A percentile compares a stretch with the other conserved stretches of the same genome.
These are phyloP conservation scores for Oryza longistaminata DNA, from an alignment of 176 grass and related monocot species.

Conservation along the genomic window DNA sequence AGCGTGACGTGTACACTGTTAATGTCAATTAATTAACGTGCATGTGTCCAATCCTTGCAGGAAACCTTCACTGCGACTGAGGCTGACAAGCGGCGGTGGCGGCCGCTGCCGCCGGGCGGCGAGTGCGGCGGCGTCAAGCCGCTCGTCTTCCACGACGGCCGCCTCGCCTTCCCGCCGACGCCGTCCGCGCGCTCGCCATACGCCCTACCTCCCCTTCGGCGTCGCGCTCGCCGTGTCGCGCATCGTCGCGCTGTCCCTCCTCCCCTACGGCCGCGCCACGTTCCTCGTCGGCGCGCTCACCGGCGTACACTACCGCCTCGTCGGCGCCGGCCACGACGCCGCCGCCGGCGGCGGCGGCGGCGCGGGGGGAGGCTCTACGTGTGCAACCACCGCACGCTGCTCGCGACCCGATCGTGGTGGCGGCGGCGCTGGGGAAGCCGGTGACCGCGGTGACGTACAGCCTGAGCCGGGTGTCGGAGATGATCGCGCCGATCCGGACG, in stretches of 20 bases:
- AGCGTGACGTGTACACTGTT: background rate
- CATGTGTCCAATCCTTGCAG: conserved; percentile 31
- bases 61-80: conserved; percentile 50
- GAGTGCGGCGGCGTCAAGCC: conserved; percentile 47
- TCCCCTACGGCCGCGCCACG: conserved; percentile 55
- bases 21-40: conserved; percentile 21
- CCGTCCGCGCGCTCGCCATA: conserved; percentile 58
- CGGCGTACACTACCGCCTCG: conserved; percentile 48
- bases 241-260: conserved; percentile 33
- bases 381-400: conserved; percentile 79
- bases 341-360: background rate
- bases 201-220: conserved; percentile 67
- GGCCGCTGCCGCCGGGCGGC: conserved; percentile 27
- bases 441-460: conserved; percentile 78
- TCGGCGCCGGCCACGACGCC: background rate
- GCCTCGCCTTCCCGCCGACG: conserved; percentile 67
- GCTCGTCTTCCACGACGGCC: conserved; percentile 81
- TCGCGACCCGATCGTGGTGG: conserved; percentile 65
- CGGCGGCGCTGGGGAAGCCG: conserved; percentile 35
- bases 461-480: conserved; percentile 66
- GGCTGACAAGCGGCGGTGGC: conserved; percentile 56
- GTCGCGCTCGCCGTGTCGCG: conserved; percentile 45
- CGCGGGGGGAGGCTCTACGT: conserved; percentile 43
- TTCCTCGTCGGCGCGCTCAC: conserved; percentile 42
- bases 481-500: conserved; percentile 62